A percentile compares a stretch with the other conserved stretches of the same genome.
phyloP scores from a whole-genome alignment of 1,284 basidiomycete species.

The Apiotrichum mycotoxinovorans region DNA sequence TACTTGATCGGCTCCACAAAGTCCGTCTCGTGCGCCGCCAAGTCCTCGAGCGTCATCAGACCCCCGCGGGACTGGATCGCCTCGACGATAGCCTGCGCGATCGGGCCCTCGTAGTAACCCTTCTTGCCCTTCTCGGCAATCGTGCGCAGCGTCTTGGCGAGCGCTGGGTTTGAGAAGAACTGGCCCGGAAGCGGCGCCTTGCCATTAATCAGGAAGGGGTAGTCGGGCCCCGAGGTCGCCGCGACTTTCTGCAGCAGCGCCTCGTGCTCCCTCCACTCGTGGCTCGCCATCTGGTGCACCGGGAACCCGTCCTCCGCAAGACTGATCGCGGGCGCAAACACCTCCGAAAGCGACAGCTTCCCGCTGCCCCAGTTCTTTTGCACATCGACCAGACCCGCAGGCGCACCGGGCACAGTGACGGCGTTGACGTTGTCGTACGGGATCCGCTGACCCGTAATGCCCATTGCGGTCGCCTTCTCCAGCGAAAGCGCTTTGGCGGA shows the following conservation, averaged over 20 bases:
- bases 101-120: constrained; percentile 85
- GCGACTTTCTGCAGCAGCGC: constrained; percentile 6
- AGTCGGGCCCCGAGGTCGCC: constrained; percentile 5
- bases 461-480: constrained; percentile 64
- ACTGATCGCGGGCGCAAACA: constrained; percentile 74
- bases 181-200: constrained; percentile 24
- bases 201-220: constrained; percentile 26
- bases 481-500: constrained; percentile 74
- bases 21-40: constrained; percentile 70
- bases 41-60: constrained; percentile 82
- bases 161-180: constrained; percentile 58
- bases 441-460: constrained; percentile 59
- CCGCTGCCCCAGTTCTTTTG: constrained; percentile 74
- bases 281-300: constrained; percentile 55
- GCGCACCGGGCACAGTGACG: constrained; percentile 89
- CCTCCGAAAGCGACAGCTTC: constrained; percentile 65
- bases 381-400: constrained; percentile 85
- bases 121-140: constrained; percentile 76
- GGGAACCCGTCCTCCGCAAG: constrained; percentile 71
- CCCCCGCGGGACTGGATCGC: constrained; percentile 74
- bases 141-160: constrained; percentile 75
- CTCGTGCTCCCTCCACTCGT: constrained; percentile 12
- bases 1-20: constrained; percentile 87
- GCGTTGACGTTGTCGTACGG: constrained; percentile 69
- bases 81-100: constrained; percentile 84